Percentiles rank a stretch among this genome's conserved stretches.
These are phyloP conservation scores for Syzygium jambos DNA, from an alignment of 345 rosid species.

Conservation along the genomic window DNA sequence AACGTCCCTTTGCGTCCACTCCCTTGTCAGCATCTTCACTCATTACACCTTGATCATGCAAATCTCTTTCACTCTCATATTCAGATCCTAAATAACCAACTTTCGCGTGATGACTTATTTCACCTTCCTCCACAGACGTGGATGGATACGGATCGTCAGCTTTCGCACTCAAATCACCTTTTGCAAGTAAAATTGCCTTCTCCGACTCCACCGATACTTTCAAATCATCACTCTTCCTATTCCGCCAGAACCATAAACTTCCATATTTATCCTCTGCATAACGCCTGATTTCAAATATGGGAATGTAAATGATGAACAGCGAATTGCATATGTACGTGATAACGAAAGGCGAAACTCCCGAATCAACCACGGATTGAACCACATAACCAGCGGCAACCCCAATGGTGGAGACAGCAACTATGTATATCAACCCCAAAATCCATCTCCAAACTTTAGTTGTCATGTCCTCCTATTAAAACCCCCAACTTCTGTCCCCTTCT, in stretches of 20 bases:
- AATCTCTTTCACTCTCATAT: constrained; percentile 14
- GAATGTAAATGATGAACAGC: constrained; percentile 69
- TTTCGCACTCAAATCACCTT: constrained; percentile 19
- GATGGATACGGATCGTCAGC: constrained; percentile 10
- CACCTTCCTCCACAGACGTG: constrained; percentile 26
- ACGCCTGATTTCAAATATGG: constrained; percentile 62
- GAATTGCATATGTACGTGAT: constrained; percentile 94
- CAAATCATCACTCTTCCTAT: constrained; percentile 17
- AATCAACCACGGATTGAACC: constrained; percentile 86
- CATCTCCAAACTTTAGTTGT: constrained; percentile 58
- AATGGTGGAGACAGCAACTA: constrained; percentile 72
- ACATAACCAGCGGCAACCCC: constrained; percentile 96
- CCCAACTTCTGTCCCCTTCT: background rate
- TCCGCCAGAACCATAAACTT: constrained; percentile 57
- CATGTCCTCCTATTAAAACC: constrained; percentile 21
- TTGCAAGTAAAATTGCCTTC: constrained; percentile 55
- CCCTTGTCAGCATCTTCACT: constrained; percentile 12
- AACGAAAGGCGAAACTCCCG: constrained; percentile 86
- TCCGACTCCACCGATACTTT: constrained; percentile 52
- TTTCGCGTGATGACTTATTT: constrained; percentile 15
- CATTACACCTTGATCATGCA: constrained; percentile 9
- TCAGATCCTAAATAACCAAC: constrained; percentile 19
- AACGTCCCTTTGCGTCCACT: constrained; percentile 73
- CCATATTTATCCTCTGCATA: constrained; percentile 65
- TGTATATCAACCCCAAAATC: constrained; percentile 65